Evolutionary conservation across 441 rosid species (phyloP).

Genomic region (Populus trichocarpa): DNA sequence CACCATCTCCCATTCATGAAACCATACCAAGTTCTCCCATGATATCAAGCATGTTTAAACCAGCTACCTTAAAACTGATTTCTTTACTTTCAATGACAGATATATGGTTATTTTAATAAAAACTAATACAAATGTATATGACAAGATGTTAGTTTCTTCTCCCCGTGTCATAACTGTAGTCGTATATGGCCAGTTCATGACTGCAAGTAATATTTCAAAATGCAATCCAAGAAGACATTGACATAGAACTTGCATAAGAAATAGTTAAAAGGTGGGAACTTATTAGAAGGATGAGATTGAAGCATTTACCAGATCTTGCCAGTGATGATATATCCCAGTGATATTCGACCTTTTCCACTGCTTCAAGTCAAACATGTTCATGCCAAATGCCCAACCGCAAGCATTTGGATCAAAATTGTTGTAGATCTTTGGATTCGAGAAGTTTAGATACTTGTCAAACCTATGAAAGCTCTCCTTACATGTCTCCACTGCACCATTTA

Average conservation of each 20-base stretch:
- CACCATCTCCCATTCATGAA: not conserved
- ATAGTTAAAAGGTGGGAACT: not conserved
- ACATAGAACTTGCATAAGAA: not conserved
- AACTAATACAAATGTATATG: not conserved
- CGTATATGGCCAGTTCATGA: not conserved
- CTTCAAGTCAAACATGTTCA: constrained; percentile 93
- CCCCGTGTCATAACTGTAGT: not conserved
- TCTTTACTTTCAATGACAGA: not conserved
- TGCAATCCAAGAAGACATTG: not conserved
- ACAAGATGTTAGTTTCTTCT: not conserved
- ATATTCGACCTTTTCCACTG: constrained; percentile 86
- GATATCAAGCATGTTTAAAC: not conserved
- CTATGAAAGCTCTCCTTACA: constrained; percentile 98
- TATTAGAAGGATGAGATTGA: constrained; percentile 1
- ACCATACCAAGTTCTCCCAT: not conserved
- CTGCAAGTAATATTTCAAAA: not conserved
- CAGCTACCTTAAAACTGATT: not conserved
- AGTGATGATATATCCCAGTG: constrained; percentile 81
- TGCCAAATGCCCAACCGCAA: constrained; percentile 98
- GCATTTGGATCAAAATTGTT: constrained; percentile 72
- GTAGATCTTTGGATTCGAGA: constrained; percentile 71
- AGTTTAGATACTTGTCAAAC: constrained; percentile 96
- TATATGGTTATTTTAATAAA: not conserved
- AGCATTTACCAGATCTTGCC: constrained; percentile 86
- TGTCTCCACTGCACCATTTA: constrained; percentile 96